Conservation (phyloP, 2,329 filamentous ascomycete genomes). For the Aspergillus tanneri region DNA sequence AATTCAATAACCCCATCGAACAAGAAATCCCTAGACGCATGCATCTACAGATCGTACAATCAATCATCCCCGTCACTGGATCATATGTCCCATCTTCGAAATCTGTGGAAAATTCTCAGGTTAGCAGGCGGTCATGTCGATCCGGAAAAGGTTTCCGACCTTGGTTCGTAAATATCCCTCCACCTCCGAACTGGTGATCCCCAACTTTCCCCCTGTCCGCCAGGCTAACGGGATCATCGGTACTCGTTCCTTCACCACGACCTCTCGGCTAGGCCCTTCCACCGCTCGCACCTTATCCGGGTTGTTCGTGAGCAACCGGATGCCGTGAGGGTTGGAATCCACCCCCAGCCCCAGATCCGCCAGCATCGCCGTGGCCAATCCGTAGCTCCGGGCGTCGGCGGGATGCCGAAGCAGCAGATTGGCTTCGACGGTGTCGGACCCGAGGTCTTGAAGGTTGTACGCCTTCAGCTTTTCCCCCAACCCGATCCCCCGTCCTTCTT, state of each 20-base stretch:
- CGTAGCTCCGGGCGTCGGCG: conserved; percentile 91
- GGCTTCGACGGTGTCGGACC: conserved; percentile 95
- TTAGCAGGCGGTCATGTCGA: conserved; percentile 5
- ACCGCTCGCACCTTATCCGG: conserved; percentile 95
- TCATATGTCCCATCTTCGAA: conserved; percentile 83
- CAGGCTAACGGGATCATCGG: conserved; percentile 95
- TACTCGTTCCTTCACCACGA: conserved; percentile 84
- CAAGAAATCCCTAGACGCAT: neutral
- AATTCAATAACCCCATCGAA: neutral
- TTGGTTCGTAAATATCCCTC: conserved; percentile 95
- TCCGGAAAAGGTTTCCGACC: conserved; percentile 52
- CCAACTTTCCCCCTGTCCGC: conserved; percentile 73
- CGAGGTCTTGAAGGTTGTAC: conserved; percentile 95
- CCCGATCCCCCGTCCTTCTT: conserved; percentile 94
- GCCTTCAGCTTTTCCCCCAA: conserved; percentile 95
- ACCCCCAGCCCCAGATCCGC: conserved; percentile 72
- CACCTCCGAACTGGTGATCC: conserved; percentile 83
- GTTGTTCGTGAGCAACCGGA: conserved; percentile 90
- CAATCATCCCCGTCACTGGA: conserved; percentile 37
- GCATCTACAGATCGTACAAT: neutral
- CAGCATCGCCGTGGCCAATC: conserved; percentile 92
- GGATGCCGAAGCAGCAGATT: conserved; percentile 89
- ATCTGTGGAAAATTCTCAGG: conserved; percentile 56
- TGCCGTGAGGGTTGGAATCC: conserved; percentile 59
- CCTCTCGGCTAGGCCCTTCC: conserved; percentile 84